Conservation (phyloP, 257 asterid species). For the Mitragyna speciosa region DNA sequence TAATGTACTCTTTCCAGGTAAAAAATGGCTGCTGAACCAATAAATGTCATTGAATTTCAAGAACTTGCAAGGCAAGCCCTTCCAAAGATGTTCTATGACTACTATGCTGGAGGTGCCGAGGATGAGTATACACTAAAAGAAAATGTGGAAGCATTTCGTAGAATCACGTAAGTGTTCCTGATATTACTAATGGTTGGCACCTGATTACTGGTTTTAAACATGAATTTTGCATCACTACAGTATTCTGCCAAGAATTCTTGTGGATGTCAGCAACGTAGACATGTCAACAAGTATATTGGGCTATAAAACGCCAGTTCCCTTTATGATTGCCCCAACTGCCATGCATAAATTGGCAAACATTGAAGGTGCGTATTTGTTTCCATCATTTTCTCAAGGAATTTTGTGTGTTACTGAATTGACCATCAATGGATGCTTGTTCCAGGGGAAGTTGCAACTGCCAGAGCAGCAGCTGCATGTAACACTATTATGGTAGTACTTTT, state of each 20-base stretch:
- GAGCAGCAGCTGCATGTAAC: constrained; percentile 55
- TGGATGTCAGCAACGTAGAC: constrained; percentile 55
- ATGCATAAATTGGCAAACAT: constrained; percentile 56
- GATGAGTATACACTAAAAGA: constrained; percentile 59
- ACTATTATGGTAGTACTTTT: constrained; percentile 52
- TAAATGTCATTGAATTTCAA: constrained; percentile 48
- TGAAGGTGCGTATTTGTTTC: constrained; percentile 35
- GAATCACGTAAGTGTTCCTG: constrained; percentile 41
- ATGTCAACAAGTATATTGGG: constrained; percentile 51
- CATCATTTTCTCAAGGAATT: neutral
- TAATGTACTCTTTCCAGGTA: constrained; percentile 15
- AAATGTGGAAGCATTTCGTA: constrained; percentile 51
- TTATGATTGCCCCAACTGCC: constrained; percentile 57
- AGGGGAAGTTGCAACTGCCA: constrained; percentile 73
- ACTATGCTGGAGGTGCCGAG: constrained; percentile 61
- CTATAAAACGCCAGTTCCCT: constrained; percentile 46
- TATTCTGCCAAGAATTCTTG: constrained; percentile 53
- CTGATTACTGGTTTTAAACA: neutral
- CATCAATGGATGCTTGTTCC: neutral
- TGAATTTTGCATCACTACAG: constrained; percentile 24
- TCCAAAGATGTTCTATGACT: constrained; percentile 69
- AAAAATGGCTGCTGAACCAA: constrained; percentile 51
- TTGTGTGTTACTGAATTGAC: neutral
- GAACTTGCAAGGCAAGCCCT: constrained; percentile 59
- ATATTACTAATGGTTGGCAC: neutral